phyloP scores from a whole-genome alignment of 164 flowering plant genomes.

The Vitis labrusca region DNA sequence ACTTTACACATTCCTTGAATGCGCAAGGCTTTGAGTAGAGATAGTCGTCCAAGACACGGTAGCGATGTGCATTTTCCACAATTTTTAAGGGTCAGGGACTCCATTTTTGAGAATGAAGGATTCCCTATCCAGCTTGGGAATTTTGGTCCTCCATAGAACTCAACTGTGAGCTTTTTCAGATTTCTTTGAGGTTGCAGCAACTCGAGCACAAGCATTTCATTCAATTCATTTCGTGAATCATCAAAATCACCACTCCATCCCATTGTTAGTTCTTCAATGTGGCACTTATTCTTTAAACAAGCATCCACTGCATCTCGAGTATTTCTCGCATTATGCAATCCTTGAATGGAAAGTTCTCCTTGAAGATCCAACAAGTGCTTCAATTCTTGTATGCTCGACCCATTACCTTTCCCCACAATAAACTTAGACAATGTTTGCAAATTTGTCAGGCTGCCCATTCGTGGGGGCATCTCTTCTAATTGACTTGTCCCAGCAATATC shows the following conservation, averaged over 20 bases:
- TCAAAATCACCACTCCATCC: neutral
- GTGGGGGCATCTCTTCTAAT: conserved; percentile 2
- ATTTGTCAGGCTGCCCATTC: conserved; percentile 10
- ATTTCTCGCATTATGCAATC: conserved; percentile 7
- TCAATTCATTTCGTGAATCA: neutral
- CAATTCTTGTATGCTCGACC: conserved; percentile 10
- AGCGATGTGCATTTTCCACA: neutral
- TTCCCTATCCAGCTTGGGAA: conserved; percentile 13
- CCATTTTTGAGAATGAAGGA: neutral
- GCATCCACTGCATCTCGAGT: neutral
- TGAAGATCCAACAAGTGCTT: neutral
- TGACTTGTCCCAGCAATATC: neutral
- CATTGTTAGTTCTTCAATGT: neutral
- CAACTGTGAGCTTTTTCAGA: conserved; percentile 6
- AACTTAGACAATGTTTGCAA: conserved; percentile 12
- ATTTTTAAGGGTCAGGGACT: neutral
- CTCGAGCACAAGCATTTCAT: conserved; percentile 5
- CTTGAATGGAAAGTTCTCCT: conserved; percentile 11
- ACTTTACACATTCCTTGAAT: neutral
- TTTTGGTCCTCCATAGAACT: neutral
- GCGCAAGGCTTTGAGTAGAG: neutral
- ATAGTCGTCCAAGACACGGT: neutral
- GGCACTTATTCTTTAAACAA: neutral
- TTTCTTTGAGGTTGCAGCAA: conserved; percentile 9
- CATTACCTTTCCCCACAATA: neutral